Evolutionary conservation across 2,329 filamentous ascomycete genomes (phyloP), one percentile per base, ranked within the genome.

Genomic region (Exophiala alcalophila): DNA sequence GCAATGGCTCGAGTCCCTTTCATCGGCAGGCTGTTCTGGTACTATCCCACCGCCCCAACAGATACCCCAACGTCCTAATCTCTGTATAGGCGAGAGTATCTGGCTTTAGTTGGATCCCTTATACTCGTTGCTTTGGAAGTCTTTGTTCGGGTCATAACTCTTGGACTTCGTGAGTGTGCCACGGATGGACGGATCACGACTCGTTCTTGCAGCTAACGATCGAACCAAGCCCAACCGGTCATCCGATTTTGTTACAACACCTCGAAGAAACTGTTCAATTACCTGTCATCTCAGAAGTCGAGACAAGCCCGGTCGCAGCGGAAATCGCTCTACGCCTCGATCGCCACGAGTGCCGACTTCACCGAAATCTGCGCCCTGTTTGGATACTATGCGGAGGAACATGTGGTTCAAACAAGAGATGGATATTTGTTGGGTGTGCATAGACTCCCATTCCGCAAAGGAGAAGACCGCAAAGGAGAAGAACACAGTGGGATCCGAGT

Each of bases 371-470:
- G 91, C 65, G 83, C 82, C 26, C 70, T 95, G 9, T 95, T 83
- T 65, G 91, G 90, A 32, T 97, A 96, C 66, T 84, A 87, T 56
- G 87, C 91, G 4, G 92, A 98, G 64, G 92, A 98, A 67, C 92
- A 98, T 63, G 83, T 98, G 35, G 86, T 94, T 8, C 90, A 95
- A 65, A 98, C 92, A 2, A 82, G 81, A 49, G 92, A 98, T 70
- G 92, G 92, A 11, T 98, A 94, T 61, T 73, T 98, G 30, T 77
- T 98, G 11, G 91, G 91, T 6, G 68, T 97, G 44, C 92, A 98
- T 65, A 80, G 92, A 5, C 69, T 98, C 32, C 86, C 86, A 14
- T 94, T 85, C 78, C 79, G 77, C 46, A 84, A 81, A 57, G 88
- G 87, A 8, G 46, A 49, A 20, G n/a, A n/a, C 78, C 79, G 77